Evolutionary conservation across 2,329 filamentous ascomycete species (phyloP), one percentile per base, ranked within the genome.

Genomic region (Blastomyces gilchristii): DNA sequence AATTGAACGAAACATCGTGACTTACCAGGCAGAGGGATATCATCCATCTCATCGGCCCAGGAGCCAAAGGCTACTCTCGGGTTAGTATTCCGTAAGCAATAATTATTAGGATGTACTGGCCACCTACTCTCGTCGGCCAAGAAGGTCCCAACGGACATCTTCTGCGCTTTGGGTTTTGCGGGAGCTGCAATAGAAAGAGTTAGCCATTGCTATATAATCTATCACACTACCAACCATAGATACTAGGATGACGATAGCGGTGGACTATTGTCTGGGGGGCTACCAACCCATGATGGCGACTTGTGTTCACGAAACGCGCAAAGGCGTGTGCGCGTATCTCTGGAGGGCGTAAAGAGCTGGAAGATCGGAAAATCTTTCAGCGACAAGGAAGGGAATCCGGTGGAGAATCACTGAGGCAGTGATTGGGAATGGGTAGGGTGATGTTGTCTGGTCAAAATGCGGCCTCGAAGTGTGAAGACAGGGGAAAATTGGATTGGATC

Each of bases 1-100:
- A 54, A 45, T 45, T 57, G 63, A 60, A 56, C 56, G 64, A 60
- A 60, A 54, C 64, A 63, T 64, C 60, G 62, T 7, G 63, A 80
- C 87, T 81, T 83, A 93, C 89, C 81, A 77, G 86, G 85, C 68
- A 89, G 84, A 67, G 84, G 83, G 78, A 83, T 81, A 73, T 96
- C 91, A 79, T 99, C 94, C 81, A 99, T 96, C 77, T 99, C 94
- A 80, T 99, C 95, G 72, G 94, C 94, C 94, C 94, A 99, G 70
- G 94, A 97, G 74, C 93, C 91, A 74, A 87, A 83, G 72, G 84
- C 86, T 89, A 72, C 60, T 66, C 67, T 67, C 14, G 25, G 41
- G 66, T 73, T 65, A 75, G 75, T 67, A 71, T 39, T 8, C 8
- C 8, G 28, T 18, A 52, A 67, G 65, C 64, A 64, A 63, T 62